Conservation (phyloP, 1,139 yeast genomes). For the Candida sp. region DNA sequence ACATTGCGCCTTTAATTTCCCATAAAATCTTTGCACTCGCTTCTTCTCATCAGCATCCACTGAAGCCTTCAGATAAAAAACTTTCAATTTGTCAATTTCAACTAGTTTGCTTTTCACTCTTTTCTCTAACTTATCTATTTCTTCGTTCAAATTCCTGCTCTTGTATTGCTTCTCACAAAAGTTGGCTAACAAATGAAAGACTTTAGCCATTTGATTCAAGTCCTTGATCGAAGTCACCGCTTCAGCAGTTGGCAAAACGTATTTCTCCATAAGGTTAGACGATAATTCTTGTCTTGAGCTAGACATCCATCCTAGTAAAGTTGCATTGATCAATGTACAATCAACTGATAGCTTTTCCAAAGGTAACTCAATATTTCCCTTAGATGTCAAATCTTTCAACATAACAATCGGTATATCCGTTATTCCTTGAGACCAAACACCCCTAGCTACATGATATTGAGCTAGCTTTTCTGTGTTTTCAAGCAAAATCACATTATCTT, state of each 20-base stretch:
- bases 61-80: conserved; percentile 34
- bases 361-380: conserved; percentile 17
- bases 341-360: conserved; percentile 19
- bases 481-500: conserved; percentile 4
- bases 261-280: conserved; percentile 50
- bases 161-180: conserved; percentile 73
- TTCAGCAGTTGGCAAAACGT: conserved; percentile 45
- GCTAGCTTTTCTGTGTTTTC: conserved; percentile 24
- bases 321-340: conserved; percentile 36
- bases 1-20: conserved; percentile 44
- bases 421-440: conserved; percentile 60
- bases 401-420: conserved; percentile 52
- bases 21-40: conserved; percentile 49
- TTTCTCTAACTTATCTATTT: conserved; percentile 37
- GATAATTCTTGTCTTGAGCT: conserved; percentile 69
- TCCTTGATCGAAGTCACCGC: conserved; percentile 15
- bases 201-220: conserved; percentile 29
- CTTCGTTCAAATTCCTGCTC: conserved; percentile 39
- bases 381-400: conserved; percentile 24
- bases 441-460: conserved; percentile 48
- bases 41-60: conserved; percentile 43
- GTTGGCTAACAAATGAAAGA: conserved; percentile 61
- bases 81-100: conserved; percentile 49
- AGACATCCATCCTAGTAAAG: conserved; percentile 70
- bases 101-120: conserved; percentile 33